A percentile compares a stretch with the other conserved stretches of the same genome.
These are phyloP conservation scores for Colletotrichum noveboracense DNA, from an alignment of 2,329 filamentous ascomycete genomes.

Conservation along the genomic window DNA sequence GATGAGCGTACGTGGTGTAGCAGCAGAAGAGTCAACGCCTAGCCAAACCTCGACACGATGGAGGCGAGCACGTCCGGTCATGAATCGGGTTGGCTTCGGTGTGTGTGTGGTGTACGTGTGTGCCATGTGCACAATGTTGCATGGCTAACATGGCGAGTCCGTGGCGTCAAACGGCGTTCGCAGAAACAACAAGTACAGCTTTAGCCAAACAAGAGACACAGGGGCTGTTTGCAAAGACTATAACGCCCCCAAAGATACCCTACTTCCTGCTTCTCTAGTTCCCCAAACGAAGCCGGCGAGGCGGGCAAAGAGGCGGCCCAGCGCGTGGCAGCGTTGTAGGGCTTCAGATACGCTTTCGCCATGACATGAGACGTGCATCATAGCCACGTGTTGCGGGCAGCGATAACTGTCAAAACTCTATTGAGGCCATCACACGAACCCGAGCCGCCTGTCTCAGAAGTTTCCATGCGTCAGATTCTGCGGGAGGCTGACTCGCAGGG, in stretches of 20 bases:
- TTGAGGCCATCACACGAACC: conserved; percentile 9
- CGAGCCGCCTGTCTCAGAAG: conserved; percentile 11
- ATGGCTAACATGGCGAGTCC: background rate
- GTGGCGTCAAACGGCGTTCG: background rate
- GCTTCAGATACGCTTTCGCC: conserved; percentile 10
- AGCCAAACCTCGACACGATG: background rate
- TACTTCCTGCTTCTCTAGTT: background rate
- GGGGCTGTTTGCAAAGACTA: background rate
- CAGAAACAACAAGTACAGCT: background rate
- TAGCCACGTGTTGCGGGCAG: conserved; percentile 12
- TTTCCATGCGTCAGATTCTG: conserved; percentile 12
- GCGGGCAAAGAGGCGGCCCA: background rate
- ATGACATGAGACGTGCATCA: conserved; percentile 11
- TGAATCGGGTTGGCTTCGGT: background rate
- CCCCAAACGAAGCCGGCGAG: background rate
- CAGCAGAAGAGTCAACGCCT: background rate
- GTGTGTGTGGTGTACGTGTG: background rate
- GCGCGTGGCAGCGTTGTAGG: conserved; percentile 1
- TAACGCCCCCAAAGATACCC: background rate
- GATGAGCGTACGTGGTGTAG: background rate
- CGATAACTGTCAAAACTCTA: conserved; percentile 2
- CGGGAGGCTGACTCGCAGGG: conserved; percentile 10
- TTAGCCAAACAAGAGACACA: background rate
- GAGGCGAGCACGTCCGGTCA: background rate
- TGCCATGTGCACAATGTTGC: background rate